A percentile compares a stretch with the other conserved stretches of the same genome.
Evolutionary conservation across 495 filamentous ascomycete species (phyloP).

Genomic region (Mycothermus thermophilus): DNA sequence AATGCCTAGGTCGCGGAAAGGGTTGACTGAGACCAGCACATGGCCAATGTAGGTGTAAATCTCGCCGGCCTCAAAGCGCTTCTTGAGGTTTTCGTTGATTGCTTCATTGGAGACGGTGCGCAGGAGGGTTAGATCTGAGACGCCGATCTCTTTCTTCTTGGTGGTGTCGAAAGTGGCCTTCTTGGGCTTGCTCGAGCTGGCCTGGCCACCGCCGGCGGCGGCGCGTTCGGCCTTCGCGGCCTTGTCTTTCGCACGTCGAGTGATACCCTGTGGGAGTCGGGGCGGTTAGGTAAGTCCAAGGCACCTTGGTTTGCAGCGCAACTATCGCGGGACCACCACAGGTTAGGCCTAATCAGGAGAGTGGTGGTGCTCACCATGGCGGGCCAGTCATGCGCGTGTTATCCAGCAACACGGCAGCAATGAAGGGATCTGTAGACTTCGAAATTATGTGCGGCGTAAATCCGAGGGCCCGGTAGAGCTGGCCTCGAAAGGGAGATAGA

Average conservation of each 20-base stretch:
- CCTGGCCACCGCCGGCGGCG: slow-evolving; percentile 36
- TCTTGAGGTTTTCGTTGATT: slow-evolving; percentile 97
- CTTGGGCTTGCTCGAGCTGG: slow-evolving; percentile 55
- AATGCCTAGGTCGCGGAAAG: slow-evolving; percentile 94
- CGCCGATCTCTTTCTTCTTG: slow-evolving; percentile 98
- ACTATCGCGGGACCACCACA: not conserved
- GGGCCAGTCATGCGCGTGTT: slow-evolving; percentile 12
- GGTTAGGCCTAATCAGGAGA: not conserved
- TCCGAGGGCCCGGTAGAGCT: too few species aligned
- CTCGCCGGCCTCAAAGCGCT: slow-evolving; percentile 88
- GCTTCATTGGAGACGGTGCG: slow-evolving; percentile 98
- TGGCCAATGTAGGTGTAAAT: slow-evolving; percentile 99
- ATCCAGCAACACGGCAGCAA: slow-evolving; percentile 5
- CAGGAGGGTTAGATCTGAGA: slow-evolving; percentile 92
- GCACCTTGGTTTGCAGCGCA: slow-evolving; percentile 4
- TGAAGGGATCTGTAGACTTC: too few species aligned
- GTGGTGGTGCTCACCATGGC: slow-evolving; percentile 17
- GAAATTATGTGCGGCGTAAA: too few species aligned
- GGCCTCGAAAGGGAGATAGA: too few species aligned
- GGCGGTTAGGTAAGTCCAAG: too few species aligned
- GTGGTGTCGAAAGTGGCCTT: slow-evolving; percentile 90
- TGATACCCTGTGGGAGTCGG: too few species aligned
- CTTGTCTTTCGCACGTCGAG: slow-evolving; percentile 43
- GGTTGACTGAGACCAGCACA: slow-evolving; percentile 98
- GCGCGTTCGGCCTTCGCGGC: slow-evolving; percentile 48